Conservation (phyloP, 208 protist genomes). For the Trypanosoma cruzi region DNA sequence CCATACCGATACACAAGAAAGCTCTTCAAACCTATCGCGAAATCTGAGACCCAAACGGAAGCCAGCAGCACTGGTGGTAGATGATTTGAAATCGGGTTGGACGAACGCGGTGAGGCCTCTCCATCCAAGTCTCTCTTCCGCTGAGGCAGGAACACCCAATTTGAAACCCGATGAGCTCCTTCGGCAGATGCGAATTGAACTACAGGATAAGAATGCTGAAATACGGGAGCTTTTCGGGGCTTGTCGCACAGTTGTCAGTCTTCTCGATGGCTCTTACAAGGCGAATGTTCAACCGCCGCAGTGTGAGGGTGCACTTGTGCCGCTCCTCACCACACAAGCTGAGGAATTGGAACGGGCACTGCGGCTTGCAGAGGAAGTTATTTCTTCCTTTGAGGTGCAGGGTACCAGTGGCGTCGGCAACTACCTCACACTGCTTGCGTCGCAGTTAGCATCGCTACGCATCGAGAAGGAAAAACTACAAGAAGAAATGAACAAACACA, state of each 20-base stretch:
- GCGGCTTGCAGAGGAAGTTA: constrained; percentile 8
- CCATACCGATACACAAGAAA: constrained; percentile 38
- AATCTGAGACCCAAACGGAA: constrained; percentile 60
- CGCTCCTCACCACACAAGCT: constrained; percentile 41
- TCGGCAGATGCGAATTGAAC: constrained; percentile 20
- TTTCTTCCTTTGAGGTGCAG: neutral
- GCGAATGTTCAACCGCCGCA: constrained; percentile 26
- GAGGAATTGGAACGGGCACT: constrained; percentile 48
- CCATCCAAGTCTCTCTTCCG: neutral
- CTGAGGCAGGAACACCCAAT: neutral
- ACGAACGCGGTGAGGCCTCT: constrained; percentile 2
- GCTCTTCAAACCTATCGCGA: constrained; percentile 23
- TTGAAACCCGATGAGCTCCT: constrained; percentile 9
- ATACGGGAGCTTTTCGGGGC: constrained; percentile 44
- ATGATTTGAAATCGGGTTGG: constrained; percentile 18
- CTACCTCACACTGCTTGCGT: constrained; percentile 38
- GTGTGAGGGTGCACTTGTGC: constrained; percentile 47
- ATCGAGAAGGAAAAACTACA: constrained; percentile 44
- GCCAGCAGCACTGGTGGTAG: constrained; percentile 35
- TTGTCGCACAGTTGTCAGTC: constrained; percentile 32
- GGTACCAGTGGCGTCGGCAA: constrained; percentile 32
- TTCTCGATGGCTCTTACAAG: constrained; percentile 48
- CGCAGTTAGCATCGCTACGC: constrained; percentile 37
- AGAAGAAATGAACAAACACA: constrained; percentile 43
- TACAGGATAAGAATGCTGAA: constrained; percentile 39